These are phyloP conservation scores for Ricinus communis DNA, from an alignment of 345 rosid genomes.

Conservation along the genomic window DNA sequence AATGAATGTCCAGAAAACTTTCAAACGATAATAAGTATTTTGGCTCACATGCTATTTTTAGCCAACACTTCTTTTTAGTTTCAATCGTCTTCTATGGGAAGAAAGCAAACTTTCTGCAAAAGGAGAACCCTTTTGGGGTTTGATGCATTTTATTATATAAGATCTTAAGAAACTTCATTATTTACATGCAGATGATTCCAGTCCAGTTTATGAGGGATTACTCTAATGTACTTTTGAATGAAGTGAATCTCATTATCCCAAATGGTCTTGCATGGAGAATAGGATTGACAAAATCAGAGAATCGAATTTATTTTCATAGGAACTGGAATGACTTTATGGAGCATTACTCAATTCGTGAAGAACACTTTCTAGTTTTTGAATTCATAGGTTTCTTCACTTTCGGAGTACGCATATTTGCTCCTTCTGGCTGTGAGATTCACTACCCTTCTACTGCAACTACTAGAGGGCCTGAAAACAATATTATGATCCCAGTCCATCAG, in stretches of 20 bases:
- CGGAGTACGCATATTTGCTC: constrained; percentile 14
- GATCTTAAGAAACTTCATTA: no score
- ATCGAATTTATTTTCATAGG: constrained; percentile 5
- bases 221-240: neutral
- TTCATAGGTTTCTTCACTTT: constrained; percentile 12
- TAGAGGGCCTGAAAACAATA: no score
- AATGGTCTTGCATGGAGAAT: neutral
- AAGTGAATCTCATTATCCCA: neutral
- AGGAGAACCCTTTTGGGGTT: no score
- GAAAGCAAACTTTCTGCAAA: no score
- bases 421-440: constrained; percentile 6
- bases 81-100: no score
- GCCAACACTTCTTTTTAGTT: no score
- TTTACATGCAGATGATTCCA: constrained; percentile 6
- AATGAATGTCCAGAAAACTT: no score
- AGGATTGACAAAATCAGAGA: neutral
- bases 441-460: no score
- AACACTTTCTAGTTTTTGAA: constrained; percentile 13
- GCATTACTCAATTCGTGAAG: constrained; percentile 1
- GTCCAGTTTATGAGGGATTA: neutral
- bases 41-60: no score
- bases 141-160: no score
- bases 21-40: no score
- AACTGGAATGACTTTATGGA: constrained; percentile 23
- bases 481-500: no score